These are phyloP conservation scores for Aspergillus panamensis DNA, from an alignment of 495 filamentous ascomycete species.

Conservation along the genomic window DNA sequence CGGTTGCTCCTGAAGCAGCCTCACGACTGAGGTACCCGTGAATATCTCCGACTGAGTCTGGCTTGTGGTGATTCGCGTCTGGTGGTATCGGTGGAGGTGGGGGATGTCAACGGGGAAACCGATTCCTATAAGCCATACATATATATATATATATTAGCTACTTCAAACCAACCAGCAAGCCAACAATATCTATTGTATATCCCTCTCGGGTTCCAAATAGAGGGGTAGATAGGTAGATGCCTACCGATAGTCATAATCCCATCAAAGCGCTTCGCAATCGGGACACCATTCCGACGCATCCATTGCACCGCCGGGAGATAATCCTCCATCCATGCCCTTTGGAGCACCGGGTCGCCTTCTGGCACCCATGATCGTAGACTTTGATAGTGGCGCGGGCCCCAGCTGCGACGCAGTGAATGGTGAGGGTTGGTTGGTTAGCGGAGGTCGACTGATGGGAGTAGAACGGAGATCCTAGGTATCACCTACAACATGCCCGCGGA, in stretches of 20 bases:
- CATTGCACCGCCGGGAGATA: slow-evolving; percentile 29
- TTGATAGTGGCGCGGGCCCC: slow-evolving; percentile 24
- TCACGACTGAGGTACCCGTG: slow-evolving; percentile 22
- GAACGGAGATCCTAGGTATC: background rate
- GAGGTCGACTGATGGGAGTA: too few relatives aligned
- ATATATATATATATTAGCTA: too few relatives aligned
- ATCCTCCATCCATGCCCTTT: slow-evolving; percentile 26
- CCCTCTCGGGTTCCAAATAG: too few relatives aligned
- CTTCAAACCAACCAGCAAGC: too few relatives aligned
- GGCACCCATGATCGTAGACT: slow-evolving; percentile 28
- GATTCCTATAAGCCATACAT: slow-evolving; percentile 17
- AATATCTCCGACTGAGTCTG: slow-evolving; percentile 16
- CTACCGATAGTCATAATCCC: slow-evolving; percentile 33
- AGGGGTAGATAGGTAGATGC: too few relatives aligned
- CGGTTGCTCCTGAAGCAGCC: slow-evolving; percentile 22
- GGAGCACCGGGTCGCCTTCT: slow-evolving; percentile 22
- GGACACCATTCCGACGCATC: slow-evolving; percentile 28
- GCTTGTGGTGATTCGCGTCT: slow-evolving; percentile 12
- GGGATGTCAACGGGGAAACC: slow-evolving; percentile 28
- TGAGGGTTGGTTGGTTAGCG: too few relatives aligned
- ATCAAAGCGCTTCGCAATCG: slow-evolving; percentile 25
- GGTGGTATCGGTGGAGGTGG: slow-evolving; percentile 20
- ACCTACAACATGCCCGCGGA: slow-evolving; percentile 32
- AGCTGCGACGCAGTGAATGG: slow-evolving; percentile 13
- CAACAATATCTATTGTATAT: background rate